Base-by-base conservation (phyloP, 2,329 filamentous ascomycete genomes). In the Hymenoscyphus salicellus region DNA sequence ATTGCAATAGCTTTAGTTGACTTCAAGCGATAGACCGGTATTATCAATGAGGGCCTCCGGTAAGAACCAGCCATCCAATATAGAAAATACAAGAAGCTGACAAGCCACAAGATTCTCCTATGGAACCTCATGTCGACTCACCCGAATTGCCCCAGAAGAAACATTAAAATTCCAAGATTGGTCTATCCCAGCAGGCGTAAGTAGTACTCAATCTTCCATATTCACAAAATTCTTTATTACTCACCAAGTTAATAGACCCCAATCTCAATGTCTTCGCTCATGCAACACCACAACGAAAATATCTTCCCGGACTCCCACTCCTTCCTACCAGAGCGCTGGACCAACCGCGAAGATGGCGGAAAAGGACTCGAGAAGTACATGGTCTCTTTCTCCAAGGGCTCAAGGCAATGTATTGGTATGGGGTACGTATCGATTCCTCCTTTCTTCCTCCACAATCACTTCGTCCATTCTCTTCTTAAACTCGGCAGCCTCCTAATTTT, bases 291-390 rank as follows among this genome's bases (percentile, higher is more conserved):
- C 63, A 75, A 75, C 0, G n/a, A 69, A 32, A 69, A 68, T 6
- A 74, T 77, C 63, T 76, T 72, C 62, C 49, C 62, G 1, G 69
- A 77, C 36, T 63, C 70, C 2, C 46, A 71, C 60, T 32, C 60
- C 20, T 73, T 70, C 23, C 57, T 73, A 1, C 78, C 78, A 1
- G 77, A 79, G 63, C 71, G 80, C 5, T 82, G 78, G 78, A 72
- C 63, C 1, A 58, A 63, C 74, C 70, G 3, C 73, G 73, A 63
- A 66, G 72, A 17, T 20, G 61, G 62, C 11, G 63, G 58, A 10
- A 63, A 65, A 23, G 56, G 60, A 1, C 67, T 69, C 1, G 66
- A 70, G 11, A 52, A 65, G 8, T 71, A 72, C 33, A 30, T 72
- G 17, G 69, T 72, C 3, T 33, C 66, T 1, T 73, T 73, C 41